These are phyloP conservation scores for Steccherinum ochraceum DNA, from an alignment of 768 basidiomycete species.

Conservation along the genomic window DNA sequence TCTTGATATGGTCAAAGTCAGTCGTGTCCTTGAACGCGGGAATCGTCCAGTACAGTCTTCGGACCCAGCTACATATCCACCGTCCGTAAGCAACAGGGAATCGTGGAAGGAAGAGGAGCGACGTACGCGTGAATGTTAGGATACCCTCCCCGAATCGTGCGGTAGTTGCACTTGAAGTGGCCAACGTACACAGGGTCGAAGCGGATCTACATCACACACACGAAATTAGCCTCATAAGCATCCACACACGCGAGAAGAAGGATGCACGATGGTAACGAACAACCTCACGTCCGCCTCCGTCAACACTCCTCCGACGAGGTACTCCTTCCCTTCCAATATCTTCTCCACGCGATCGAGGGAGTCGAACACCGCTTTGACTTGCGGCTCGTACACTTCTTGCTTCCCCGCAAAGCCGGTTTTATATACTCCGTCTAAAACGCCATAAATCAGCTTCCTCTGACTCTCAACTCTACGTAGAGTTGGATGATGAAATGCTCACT, in stretches of 20 bases:
- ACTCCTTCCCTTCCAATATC: constrained; percentile 71
- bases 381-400: constrained; percentile 75
- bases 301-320: constrained; percentile 73
- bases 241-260: not conserved
- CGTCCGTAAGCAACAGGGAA: not conserved
- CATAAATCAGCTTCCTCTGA: not conserved
- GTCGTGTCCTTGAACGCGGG: constrained; percentile 84
- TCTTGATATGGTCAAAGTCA: constrained; percentile 86
- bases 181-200: constrained; percentile 89
- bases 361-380: constrained; percentile 68
- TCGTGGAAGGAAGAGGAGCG: not conserved
- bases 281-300: constrained; percentile 86
- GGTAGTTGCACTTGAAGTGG: constrained; percentile 93
- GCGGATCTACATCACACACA: constrained; percentile 46
- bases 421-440: constrained; percentile 71
- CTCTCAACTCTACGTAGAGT: not conserved
- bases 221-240: not conserved
- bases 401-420: constrained; percentile 81
- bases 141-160: constrained; percentile 80
- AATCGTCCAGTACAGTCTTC: constrained; percentile 87
- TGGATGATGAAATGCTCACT: constrained; percentile 39
- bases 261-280: constrained; percentile 83
- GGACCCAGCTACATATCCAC: constrained; percentile 55
- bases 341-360: constrained; percentile 79
- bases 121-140: constrained; percentile 68